Evolutionary conservation across 495 filamentous ascomycete species (phyloP), one percentile per base, ranked within the genome.

Genomic region (Talaromyces borbonicus): DNA sequence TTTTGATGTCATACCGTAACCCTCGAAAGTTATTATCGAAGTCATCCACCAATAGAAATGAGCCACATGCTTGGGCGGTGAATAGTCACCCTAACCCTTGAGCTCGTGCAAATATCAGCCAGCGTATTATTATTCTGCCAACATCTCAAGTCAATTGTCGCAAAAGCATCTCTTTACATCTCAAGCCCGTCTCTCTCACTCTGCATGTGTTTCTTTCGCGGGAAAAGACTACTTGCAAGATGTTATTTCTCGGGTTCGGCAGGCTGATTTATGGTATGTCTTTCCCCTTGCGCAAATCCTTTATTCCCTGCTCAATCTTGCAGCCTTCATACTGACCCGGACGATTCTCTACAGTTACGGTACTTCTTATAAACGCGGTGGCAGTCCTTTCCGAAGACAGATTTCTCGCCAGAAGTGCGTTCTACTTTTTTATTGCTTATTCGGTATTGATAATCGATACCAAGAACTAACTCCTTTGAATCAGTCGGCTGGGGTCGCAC

Each of bases 301-400:
- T 40, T n/a, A 22, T 38, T 11, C 29, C 26, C 24, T 4, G 19
- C 35, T 3, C 4, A 11, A 32, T 11, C 15, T 4, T 7, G 19
- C 8, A 14, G 29, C 46, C 19, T n/a, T n/a, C n/a, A n/a, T n/a
- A n/a, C n/a, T n/a, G n/a, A 51, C 48, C 24, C 41, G 25, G 14
- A 46, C 39, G 20, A 41, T 57, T 40, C 40, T 33, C 39, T 38
- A 18, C 56, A 92, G 87, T 87, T 42, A 73, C 77, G 48, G 68
- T 94, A 60, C 84, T 98, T 57, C 75, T 97, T 60, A 79, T 90
- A 58, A 98, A 98, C 68, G 86, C 87, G 31, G 86, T 97, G 59
- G 87, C 89, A 42, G 81, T 98, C 65, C 82, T 97, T 40, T 95
- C 89, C 56, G 90, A 98, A 78, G 92, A 98, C 69, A 81, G 93